A percentile compares a stretch with the other conserved stretches of the same genome.
phyloP scores from a whole-genome alignment of 352 stramenopile genomes.

The Phytopythium mirpurense region DNA sequence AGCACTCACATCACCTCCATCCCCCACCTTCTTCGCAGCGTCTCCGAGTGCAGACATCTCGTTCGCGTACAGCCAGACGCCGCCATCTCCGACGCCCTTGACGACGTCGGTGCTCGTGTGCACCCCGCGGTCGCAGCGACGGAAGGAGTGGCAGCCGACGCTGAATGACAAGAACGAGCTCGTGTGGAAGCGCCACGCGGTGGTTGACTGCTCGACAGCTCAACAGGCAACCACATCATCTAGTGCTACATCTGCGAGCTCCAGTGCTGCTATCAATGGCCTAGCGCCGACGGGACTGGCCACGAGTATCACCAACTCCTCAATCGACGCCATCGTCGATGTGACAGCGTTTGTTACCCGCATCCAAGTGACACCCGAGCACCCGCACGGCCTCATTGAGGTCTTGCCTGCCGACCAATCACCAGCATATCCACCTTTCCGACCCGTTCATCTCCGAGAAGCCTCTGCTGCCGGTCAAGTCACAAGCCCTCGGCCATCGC shows the following conservation, averaged over 20 bases:
- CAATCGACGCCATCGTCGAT: slow-evolving; percentile 18
- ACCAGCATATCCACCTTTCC: slow-evolving; percentile 21
- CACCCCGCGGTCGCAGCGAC: slow-evolving; percentile 9
- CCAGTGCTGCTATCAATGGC: neutral
- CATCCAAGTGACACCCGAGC: slow-evolving; percentile 12
- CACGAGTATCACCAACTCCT: neutral
- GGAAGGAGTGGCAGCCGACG: slow-evolving; percentile 36
- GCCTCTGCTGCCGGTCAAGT: neutral
- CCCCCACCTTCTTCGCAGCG: slow-evolving; percentile 1
- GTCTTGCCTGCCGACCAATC: slow-evolving; percentile 23
- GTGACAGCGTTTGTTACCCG: slow-evolving; percentile 39
- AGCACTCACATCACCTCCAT: slow-evolving; percentile 4
- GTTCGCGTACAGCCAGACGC: neutral
- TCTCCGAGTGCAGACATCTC: neutral
- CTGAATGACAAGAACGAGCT: slow-evolving; percentile 19
- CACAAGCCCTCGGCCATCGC: neutral
- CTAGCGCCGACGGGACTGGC: neutral
- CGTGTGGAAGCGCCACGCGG: slow-evolving; percentile 25
- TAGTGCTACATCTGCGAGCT: neutral
- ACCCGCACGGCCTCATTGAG: slow-evolving; percentile 16
- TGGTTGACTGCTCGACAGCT: neutral
- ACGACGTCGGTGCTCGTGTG: neutral
- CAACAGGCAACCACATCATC: neutral
- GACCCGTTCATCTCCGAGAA: neutral
- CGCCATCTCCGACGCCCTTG: slow-evolving; percentile 2